Percentiles rank a stretch among this genome's conserved stretches.
Conservation (phyloP, 495 filamentous ascomycete genomes). For the Neurospora pannonica region DNA sequence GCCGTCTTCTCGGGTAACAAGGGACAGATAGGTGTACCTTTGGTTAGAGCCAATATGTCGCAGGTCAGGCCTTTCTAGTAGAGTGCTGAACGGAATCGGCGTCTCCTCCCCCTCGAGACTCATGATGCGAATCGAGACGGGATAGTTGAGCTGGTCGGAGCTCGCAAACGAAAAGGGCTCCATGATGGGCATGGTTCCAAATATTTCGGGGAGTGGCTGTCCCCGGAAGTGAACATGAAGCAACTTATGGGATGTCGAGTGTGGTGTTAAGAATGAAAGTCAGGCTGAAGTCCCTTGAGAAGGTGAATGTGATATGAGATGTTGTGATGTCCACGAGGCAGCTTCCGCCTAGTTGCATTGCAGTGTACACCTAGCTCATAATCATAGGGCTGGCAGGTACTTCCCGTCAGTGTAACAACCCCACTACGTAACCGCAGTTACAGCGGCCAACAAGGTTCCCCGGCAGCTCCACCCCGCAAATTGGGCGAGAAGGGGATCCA, state of each 20-base stretch:
- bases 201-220: neutral
- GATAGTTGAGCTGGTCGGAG: constrained; percentile 67
- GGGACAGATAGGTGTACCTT: constrained; percentile 32
- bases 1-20: neutral
- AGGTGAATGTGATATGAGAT: neutral
- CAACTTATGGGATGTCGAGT: neutral
- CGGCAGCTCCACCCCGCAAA: neutral
- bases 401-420: neutral
- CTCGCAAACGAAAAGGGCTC: constrained; percentile 91
- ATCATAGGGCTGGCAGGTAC: neutral
- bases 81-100: constrained; percentile 65
- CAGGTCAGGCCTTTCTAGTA: constrained; percentile 67
- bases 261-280: neutral
- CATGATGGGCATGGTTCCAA: constrained; percentile 40
- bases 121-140: constrained; percentile 78
- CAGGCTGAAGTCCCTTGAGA: neutral
- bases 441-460: neutral
- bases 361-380: no score
- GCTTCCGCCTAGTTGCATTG: neutral
- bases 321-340: neutral
- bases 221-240: neutral
- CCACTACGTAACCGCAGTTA: neutral
- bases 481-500: neutral
- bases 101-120: constrained; percentile 80
- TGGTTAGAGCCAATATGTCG: constrained; percentile 74